Base-by-base conservation (phyloP, 768 basidiomycete genomes). In the Coprinellus micaceus region DNA sequence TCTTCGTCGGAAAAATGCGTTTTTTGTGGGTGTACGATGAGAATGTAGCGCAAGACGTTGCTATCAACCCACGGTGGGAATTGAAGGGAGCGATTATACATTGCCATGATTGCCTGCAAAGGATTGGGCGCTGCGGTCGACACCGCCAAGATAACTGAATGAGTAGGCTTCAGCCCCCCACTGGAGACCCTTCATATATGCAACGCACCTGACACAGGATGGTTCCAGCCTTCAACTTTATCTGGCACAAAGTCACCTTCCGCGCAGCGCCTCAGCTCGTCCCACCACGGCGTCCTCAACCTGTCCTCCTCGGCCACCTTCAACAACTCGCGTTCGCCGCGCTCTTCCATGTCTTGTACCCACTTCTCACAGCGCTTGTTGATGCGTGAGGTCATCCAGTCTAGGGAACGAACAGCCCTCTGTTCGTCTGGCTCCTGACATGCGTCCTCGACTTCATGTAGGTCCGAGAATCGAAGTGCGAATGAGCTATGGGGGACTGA, bases 81-180 rank as follows among this genome's bases (percentile, higher is more conserved):
- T 59, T 91, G 85, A 30, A 82, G 60, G 15, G 70, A 67, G 52
- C 88, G 78, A 43, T 88, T 74, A 67, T 90, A 85, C n/a, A 94
- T 74, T 24, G 86, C 77, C 0, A 87, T 84, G 56, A 94, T 82
- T 19, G 87, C 85, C 64, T 91, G 89, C 41, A 94, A 67, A 3
- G 91, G 91, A 66, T 94, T 94, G 2, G 86, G 81, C 0, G 89
- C 80, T n/a, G 78, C 81, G 1, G 91, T 93, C 19, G 91, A 91
- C 0, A 90, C 89, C 22, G 89, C 91, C 46, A 88, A 69, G 53
- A 94, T 85, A 52, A 92, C 91, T 94, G 62, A 29, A 41, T 52
- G 55, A 39, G 52, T 36, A n/a, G 19, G 19, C 28, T 54, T 59
- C 50, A 37, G 52, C 43, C 6, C 19, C n/a, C 19, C 28, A 28